A percentile compares a stretch with the other conserved stretches of the same genome.
Evolutionary conservation across 1,284 basidiomycete species (phyloP).

Genomic region (Moniliophthora roreri): DNA sequence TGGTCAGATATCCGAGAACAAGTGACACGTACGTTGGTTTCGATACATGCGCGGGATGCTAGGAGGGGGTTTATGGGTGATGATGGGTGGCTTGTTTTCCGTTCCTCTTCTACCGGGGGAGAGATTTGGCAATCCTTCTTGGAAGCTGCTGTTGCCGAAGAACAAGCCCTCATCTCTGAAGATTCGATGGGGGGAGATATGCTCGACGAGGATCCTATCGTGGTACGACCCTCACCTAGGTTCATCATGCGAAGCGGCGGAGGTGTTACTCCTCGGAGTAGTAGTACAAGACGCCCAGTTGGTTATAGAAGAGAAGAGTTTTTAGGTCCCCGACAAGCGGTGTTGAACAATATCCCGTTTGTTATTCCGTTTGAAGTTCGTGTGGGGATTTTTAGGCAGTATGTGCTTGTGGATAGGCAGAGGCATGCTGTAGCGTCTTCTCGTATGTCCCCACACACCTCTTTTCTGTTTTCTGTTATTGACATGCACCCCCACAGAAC

Average conservation of each 20-base stretch:
- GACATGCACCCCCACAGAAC: background rate
- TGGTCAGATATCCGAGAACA: slow-evolving; percentile 69
- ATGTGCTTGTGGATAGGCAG: slow-evolving; percentile 45
- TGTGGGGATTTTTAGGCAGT: slow-evolving; percentile 86
- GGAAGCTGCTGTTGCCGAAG: slow-evolving; percentile 70
- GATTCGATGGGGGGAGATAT: slow-evolving; percentile 1
- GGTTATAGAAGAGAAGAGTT: slow-evolving; percentile 70
- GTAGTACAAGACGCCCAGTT: background rate
- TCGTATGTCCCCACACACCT: no score
- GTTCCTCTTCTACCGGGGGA: slow-evolving; percentile 23
- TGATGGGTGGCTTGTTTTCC: slow-evolving; percentile 88
- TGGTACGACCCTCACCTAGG: no score
- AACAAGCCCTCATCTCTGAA: slow-evolving; percentile 4
- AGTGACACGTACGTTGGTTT: slow-evolving; percentile 75
- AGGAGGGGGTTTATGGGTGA: slow-evolving; percentile 76
- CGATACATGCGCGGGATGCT: slow-evolving; percentile 85
- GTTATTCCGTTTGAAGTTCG: slow-evolving; percentile 92
- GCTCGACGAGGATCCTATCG: background rate
- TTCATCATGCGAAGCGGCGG: no score
- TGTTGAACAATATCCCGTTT: slow-evolving; percentile 96
- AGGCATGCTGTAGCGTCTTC: background rate
- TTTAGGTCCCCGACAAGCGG: slow-evolving; percentile 84
- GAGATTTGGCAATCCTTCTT: slow-evolving; percentile 80
- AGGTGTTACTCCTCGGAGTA: no score
- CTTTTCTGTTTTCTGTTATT: background rate